These are phyloP conservation scores for Pichia sp. DNA, from an alignment of 1,139 yeast species.

Conservation along the genomic window DNA sequence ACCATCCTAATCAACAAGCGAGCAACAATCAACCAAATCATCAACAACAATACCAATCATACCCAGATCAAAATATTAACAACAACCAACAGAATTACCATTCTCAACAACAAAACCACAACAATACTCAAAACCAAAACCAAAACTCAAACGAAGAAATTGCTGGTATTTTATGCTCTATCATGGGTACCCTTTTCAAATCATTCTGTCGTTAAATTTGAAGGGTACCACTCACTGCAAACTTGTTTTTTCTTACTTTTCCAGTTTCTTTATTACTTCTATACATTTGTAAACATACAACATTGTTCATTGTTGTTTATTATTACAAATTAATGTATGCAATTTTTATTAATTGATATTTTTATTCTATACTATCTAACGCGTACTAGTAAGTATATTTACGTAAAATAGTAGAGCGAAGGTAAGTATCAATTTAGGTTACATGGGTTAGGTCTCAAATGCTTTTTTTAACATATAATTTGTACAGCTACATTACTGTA, in stretches of 20 bases:
- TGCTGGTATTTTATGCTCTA: not conserved
- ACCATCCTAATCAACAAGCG: slow-evolving; percentile 12
- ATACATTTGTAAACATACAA: too few species aligned
- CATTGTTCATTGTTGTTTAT: too few species aligned
- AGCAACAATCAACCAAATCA: slow-evolving; percentile 17
- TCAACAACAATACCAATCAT: slow-evolving; percentile 12
- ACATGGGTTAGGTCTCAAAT: not conserved
- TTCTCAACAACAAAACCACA: slow-evolving; percentile 26
- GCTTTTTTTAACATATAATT: not conserved
- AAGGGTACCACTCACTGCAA: not conserved
- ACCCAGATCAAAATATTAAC: slow-evolving; percentile 15
- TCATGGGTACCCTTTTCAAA: not conserved
- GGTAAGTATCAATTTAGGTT: too few species aligned
- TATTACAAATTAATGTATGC: too few species aligned
- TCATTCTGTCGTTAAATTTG: not conserved
- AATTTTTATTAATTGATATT: too few species aligned
- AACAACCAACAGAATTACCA: slow-evolving; percentile 19
- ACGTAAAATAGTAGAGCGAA: too few species aligned
- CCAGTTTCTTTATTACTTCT: too few species aligned
- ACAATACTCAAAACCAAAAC: slow-evolving; percentile 19
- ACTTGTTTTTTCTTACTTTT: not conserved
- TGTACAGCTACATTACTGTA: not conserved
- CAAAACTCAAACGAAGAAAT: not conserved
- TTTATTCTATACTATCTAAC: too few species aligned
- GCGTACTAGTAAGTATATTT: too few species aligned